These are phyloP conservation scores for Penstemon barbatus DNA, from an alignment of 257 asterid species.

Conservation along the genomic window DNA sequence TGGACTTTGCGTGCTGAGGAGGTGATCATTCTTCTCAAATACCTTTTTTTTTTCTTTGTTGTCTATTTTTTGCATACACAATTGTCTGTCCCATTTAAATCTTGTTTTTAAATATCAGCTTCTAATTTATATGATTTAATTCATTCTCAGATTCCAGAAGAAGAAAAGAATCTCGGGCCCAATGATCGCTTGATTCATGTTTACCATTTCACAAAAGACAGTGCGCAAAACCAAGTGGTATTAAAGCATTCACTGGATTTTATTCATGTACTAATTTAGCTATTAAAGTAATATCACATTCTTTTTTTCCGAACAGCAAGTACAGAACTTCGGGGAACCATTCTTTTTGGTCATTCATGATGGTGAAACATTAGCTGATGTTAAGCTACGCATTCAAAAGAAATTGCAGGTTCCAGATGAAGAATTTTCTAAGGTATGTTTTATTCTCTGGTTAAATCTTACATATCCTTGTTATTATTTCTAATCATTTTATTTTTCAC, in stretches of 20 bases:
- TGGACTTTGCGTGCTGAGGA: conserved; percentile 98
- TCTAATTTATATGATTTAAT: conserved; percentile 23
- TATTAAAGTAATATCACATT: conserved; percentile 6
- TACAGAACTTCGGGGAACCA: conserved; percentile 95
- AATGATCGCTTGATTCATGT: conserved; percentile 79
- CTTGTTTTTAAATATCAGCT: neutral
- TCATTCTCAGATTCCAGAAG: conserved; percentile 75
- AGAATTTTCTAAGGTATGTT: conserved; percentile 77
- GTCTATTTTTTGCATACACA: neutral
- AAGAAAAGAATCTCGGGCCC: conserved; percentile 83
- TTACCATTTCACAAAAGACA: conserved; percentile 79
- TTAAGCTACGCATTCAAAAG: conserved; percentile 81
- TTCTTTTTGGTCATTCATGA: conserved; percentile 87
- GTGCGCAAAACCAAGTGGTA: conserved; percentile 86
- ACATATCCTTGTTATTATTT: conserved; percentile 11
- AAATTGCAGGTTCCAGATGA: conserved; percentile 87
- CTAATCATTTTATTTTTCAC: conserved; percentile 18
- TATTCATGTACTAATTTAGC: conserved; percentile 10
- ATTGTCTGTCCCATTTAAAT: neutral
- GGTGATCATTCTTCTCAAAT: conserved; percentile 45
- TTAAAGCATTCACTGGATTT: conserved; percentile 23
- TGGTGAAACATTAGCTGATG: conserved; percentile 83
- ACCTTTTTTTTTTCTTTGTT: conserved; percentile 11
- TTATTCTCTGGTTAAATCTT: neutral
- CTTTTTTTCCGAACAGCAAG: conserved; percentile 56